Percentiles rank a stretch among this genome's conserved stretches.
These are phyloP conservation scores for Sporothrix globosa DNA, from an alignment of 2,329 filamentous ascomycete genomes.

Conservation along the genomic window DNA sequence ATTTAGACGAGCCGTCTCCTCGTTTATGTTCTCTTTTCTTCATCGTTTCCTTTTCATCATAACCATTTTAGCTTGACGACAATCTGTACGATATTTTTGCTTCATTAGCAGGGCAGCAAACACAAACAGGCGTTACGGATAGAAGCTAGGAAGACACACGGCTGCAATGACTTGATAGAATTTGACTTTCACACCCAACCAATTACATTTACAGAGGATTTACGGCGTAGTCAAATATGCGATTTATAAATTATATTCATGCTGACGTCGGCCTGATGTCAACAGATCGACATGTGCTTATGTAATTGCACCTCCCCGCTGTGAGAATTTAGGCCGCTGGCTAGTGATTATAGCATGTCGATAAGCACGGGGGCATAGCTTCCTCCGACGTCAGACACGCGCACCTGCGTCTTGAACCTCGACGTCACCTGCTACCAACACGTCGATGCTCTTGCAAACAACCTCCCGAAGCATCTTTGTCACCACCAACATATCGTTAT, in stretches of 20 bases:
- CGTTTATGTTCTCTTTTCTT: no score
- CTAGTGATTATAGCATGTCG: conserved; percentile 9
- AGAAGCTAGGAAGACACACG: background rate
- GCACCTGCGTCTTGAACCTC: conserved; percentile 17
- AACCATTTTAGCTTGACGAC: background rate
- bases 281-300: conserved; percentile 1
- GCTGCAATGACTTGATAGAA: conserved; percentile 15
- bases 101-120: conserved; percentile 2
- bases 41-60: background rate
- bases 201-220: background rate
- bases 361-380: conserved; percentile 8
- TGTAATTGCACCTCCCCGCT: background rate
- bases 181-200: background rate
- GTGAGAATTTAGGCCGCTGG: background rate
- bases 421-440: background rate
- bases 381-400: conserved; percentile 23
- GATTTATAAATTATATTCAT: background rate
- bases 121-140: background rate
- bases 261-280: background rate
- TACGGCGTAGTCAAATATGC: background rate
- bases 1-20: conserved; percentile 51
- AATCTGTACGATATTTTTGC: conserved; percentile 14
- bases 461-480: background rate
- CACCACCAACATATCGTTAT: background rate
- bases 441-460: background rate